These are phyloP conservation scores for Powellomyces hirtus DNA, from an alignment of 192 early-diverging fungal genomes.

Conservation along the genomic window DNA sequence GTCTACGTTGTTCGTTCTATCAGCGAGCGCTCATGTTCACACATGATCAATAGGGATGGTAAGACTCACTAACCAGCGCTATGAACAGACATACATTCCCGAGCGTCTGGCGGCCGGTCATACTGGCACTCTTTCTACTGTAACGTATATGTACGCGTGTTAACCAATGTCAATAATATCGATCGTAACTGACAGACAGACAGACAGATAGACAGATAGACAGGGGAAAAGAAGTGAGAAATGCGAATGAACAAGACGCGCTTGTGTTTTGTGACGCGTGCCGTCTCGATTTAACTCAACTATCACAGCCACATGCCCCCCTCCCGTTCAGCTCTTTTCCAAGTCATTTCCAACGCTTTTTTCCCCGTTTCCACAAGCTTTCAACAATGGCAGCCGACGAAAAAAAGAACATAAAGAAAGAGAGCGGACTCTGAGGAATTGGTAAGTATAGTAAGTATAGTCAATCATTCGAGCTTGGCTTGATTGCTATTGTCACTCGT, in stretches of 20 bases:
- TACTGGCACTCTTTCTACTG: not conserved
- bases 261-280: too few relatives aligned
- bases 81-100: not conserved
- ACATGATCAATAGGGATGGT: not conserved
- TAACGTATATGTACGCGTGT: not conserved
- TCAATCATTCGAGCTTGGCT: too few relatives aligned
- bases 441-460: too few relatives aligned
- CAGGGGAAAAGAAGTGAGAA: not conserved
- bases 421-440: too few relatives aligned
- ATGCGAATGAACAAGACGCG: not conserved
- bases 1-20: not conserved
- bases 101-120: slow-evolving; percentile 1
- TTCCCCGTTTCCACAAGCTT: too few relatives aligned
- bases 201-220: not conserved
- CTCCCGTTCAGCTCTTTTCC: too few relatives aligned
- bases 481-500: too few relatives aligned
- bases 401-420: too few relatives aligned
- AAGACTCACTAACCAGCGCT: not conserved
- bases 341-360: too few relatives aligned
- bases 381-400: too few relatives aligned
- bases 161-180: not conserved
- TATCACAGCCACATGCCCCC: too few relatives aligned
- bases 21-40: not conserved
- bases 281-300: too few relatives aligned
- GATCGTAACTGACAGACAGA: not conserved